Evolutionary conservation across 495 filamentous ascomycete genomes (phyloP).

Genomic region (Daldinia childiae): DNA sequence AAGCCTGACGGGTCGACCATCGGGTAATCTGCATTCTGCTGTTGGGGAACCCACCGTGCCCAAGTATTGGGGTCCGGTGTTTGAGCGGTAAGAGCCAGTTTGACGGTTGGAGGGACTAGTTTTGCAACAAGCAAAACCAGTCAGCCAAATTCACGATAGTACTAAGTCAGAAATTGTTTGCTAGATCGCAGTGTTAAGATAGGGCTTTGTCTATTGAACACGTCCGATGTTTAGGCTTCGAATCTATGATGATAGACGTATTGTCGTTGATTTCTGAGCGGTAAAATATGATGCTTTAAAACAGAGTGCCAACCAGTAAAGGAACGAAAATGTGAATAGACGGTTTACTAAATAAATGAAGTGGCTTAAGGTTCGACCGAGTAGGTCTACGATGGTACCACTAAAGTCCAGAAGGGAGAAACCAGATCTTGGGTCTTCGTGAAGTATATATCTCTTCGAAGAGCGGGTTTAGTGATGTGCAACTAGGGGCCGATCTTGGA

Average conservation of each 20-base stretch:
- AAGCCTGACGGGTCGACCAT: conserved; percentile 49
- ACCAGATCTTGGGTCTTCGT: conserved; percentile 12
- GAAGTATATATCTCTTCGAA: conserved; percentile 39
- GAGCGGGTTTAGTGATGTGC: conserved; percentile 35
- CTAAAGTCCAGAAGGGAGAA: background rate
- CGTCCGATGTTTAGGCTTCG: background rate
- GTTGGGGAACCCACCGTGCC: conserved; percentile 56
- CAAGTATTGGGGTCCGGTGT: conserved; percentile 47
- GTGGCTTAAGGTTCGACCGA: background rate
- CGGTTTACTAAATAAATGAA: conserved; percentile 5
- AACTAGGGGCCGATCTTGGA: conserved; percentile 38
- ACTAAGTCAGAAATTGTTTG: background rate
- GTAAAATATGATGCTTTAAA: conserved; percentile 28
- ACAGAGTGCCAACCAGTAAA: conserved; percentile 34
- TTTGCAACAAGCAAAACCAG: conserved; percentile 33
- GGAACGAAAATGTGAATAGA: conserved; percentile 13
- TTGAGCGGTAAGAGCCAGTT: conserved; percentile 54
- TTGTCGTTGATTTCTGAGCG: background rate
- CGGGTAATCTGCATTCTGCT: conserved; percentile 46
- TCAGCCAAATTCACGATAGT: conserved; percentile 23
- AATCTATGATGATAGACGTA: background rate
- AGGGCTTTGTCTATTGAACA: background rate
- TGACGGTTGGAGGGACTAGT: conserved; percentile 27
- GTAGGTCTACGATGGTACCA: conserved; percentile 18
- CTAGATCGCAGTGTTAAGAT: background rate